These are phyloP conservation scores for Pythium vanterpoolii DNA, from an alignment of 352 stramenopile genomes.

Conservation along the genomic window DNA sequence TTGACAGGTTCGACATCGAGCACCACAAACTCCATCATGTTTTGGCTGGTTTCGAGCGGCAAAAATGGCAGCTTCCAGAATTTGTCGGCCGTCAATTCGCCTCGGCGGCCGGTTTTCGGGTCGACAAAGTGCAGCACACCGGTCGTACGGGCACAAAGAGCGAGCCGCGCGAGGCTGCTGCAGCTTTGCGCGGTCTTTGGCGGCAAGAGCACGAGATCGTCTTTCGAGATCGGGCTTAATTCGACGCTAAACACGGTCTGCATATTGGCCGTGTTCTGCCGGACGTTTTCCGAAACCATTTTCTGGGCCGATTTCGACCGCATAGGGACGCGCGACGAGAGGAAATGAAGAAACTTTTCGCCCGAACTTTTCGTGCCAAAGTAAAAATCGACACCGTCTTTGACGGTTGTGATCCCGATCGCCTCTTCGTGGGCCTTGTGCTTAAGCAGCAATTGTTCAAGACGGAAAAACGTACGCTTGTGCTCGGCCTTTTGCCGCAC, in stretches of 20 bases:
- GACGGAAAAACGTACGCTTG: slow-evolving; percentile 68
- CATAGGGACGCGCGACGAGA: slow-evolving; percentile 58
- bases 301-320: slow-evolving; percentile 68
- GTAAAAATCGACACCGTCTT: slow-evolving; percentile 83
- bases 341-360: slow-evolving; percentile 64
- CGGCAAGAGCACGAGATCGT: slow-evolving; percentile 66
- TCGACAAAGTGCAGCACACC: slow-evolving; percentile 63
- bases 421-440: slow-evolving; percentile 60
- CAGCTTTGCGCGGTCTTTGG: slow-evolving; percentile 53
- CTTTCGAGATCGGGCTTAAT: slow-evolving; percentile 68
- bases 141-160: slow-evolving; percentile 60
- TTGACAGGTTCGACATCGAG: slow-evolving; percentile 62
- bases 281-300: slow-evolving; percentile 70
- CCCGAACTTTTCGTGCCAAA: slow-evolving; percentile 52
- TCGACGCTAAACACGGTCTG: slow-evolving; percentile 71
- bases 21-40: slow-evolving; percentile 69
- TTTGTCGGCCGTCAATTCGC: slow-evolving; percentile 53
- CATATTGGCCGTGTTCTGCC: slow-evolving; percentile 59
- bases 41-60: slow-evolving; percentile 48
- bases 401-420: slow-evolving; percentile 55
- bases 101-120: slow-evolving; percentile 47
- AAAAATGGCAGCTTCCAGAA: slow-evolving; percentile 75
- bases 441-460: slow-evolving; percentile 78
- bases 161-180: slow-evolving; percentile 62
- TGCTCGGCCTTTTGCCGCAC: slow-evolving; percentile 73